Evolutionary conservation across 257 asterid genomes (phyloP).

Genomic region (Cordia subcordata): DNA sequence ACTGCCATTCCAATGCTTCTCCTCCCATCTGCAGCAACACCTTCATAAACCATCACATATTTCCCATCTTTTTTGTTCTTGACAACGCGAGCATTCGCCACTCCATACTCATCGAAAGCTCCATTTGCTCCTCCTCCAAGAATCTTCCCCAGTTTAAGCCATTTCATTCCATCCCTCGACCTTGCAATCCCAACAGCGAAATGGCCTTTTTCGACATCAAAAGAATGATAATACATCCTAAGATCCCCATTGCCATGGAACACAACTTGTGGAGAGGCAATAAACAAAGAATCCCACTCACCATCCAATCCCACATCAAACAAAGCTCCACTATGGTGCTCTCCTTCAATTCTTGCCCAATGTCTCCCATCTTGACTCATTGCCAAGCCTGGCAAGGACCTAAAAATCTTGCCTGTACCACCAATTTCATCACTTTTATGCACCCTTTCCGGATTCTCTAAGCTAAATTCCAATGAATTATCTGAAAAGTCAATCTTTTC

Average conservation of each 20-base stretch:
- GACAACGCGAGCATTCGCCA: conserved; percentile 45
- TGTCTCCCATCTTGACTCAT: conserved; percentile 95
- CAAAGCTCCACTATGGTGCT: conserved; percentile 83
- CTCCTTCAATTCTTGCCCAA: conserved; percentile 96
- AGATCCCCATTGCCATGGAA: conserved; percentile 60
- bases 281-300: conserved; percentile 78
- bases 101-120: conserved; percentile 59
- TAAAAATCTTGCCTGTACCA: conserved; percentile 17
- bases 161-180: conserved; percentile 84
- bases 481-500: conserved; percentile 25
- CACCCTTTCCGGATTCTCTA: conserved; percentile 19
- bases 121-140: conserved; percentile 42
- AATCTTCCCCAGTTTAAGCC: conserved; percentile 75
- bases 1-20: conserved; percentile 59
- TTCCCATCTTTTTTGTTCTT: conserved; percentile 54
- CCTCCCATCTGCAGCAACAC: conserved; percentile 45
- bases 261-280: conserved; percentile 82
- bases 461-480: conserved; percentile 10
- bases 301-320: conserved; percentile 59
- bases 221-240: conserved; percentile 88
- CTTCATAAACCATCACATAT: conserved; percentile 83
- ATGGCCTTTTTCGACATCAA: conserved; percentile 32
- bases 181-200: conserved; percentile 65
- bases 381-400: conserved; percentile 84
- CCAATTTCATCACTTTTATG: not conserved